Evolutionary conservation across 108 stramenopile species (phyloP).

Genomic region (Cyclotella baltica): DNA sequence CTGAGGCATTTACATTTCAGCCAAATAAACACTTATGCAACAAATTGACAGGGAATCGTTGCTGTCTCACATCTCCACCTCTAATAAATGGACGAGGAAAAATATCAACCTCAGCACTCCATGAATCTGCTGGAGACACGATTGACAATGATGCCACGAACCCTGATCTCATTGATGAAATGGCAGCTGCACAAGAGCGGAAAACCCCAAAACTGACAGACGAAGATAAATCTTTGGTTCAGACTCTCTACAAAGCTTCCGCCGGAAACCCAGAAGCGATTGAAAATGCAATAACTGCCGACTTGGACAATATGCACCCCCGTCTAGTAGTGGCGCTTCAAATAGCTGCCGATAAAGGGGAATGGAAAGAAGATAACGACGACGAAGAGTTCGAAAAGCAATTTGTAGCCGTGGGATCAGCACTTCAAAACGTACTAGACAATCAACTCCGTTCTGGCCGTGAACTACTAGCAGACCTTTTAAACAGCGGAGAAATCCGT

Average conservation of each 20-base stretch:
- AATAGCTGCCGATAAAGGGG: constrained; percentile 38
- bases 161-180: constrained; percentile 12
- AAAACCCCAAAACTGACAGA: constrained; percentile 39
- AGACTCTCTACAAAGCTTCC: constrained; percentile 24
- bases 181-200: constrained; percentile 24
- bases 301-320: constrained; percentile 44
- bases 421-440: constrained; percentile 65
- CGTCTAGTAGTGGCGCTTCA: constrained; percentile 51
- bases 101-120: not conserved
- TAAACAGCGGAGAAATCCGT: constrained; percentile 83
- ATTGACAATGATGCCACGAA: not conserved
- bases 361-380: constrained; percentile 35
- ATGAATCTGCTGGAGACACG: constrained; percentile 2
- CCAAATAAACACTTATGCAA: not conserved
- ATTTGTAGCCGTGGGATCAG: constrained; percentile 53
- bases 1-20: constrained; percentile 2
- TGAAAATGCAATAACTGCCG: constrained; percentile 39
- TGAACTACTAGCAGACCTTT: constrained; percentile 56
- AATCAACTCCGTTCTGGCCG: constrained; percentile 62
- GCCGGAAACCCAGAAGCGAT: constrained; percentile 25
- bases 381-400: constrained; percentile 40
- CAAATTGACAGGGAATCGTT: not conserved
- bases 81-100: not conserved
- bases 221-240: constrained; percentile 40
- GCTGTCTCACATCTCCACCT: not conserved